These are phyloP conservation scores for Rhodotorula sp. DNA, from an alignment of 1,284 basidiomycete species.

Conservation along the genomic window DNA sequence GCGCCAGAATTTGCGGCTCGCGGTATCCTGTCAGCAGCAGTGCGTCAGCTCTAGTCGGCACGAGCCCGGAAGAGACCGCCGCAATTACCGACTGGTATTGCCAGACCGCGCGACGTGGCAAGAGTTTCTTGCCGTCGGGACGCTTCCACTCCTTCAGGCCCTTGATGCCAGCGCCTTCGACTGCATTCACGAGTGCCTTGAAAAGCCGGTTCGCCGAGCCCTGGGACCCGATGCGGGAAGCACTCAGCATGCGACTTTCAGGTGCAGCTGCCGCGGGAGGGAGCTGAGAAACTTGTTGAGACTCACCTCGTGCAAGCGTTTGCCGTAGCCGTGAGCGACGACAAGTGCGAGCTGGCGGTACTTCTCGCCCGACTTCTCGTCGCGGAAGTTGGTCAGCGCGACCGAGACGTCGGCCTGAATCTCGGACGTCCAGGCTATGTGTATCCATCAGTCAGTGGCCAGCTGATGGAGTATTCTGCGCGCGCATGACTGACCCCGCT, in stretches of 20 bases:
- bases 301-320: constrained; percentile 8
- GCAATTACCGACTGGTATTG: constrained; percentile 10
- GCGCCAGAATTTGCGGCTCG: constrained; percentile 31
- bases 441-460: neutral
- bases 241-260: neutral
- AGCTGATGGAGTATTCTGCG: no score
- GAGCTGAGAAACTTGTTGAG: neutral
- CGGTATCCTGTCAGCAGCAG: neutral
- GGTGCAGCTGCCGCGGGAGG: neutral
- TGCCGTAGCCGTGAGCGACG: constrained; percentile 43
- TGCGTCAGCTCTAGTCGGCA: neutral
- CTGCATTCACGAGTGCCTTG: constrained; percentile 24
- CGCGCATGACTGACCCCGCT: constrained; percentile 18
- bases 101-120: constrained; percentile 36
- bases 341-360: constrained; percentile 42
- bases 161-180: constrained; percentile 30
- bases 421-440: constrained; percentile 42
- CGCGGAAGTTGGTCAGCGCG: constrained; percentile 36
- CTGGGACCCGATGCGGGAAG: neutral
- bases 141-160: constrained; percentile 36
- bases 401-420: constrained; percentile 44
- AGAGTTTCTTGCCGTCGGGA: constrained; percentile 38
- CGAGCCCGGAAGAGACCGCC: neutral
- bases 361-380: constrained; percentile 27
- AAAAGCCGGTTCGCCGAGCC: constrained; percentile 34